phyloP scores from a whole-genome alignment of 768 basidiomycete genomes.

The Suillus discolor region DNA sequence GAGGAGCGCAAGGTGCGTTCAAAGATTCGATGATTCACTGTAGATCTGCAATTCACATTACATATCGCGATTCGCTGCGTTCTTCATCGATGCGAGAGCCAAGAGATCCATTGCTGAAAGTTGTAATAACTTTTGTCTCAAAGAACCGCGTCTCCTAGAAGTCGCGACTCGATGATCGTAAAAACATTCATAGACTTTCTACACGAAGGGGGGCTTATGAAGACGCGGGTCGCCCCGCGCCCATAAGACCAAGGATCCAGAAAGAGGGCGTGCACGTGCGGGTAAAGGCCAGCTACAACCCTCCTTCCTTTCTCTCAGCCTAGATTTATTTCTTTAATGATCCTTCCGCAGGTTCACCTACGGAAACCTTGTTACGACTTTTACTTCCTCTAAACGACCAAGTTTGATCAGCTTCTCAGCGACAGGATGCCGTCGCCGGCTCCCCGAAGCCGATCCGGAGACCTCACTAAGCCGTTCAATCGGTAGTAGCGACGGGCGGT shows the following conservation, averaged over 20 bases:
- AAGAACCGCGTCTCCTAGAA: constrained; percentile 22
- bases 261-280: neutral
- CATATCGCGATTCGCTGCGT: constrained; percentile 80
- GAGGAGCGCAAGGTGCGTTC: constrained; percentile 79
- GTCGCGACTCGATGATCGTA: constrained; percentile 5
- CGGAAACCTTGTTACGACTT: constrained; percentile 82
- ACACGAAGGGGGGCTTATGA: neutral
- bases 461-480: constrained; percentile 91
- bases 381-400: constrained; percentile 86
- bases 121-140: constrained; percentile 31
- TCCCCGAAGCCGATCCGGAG: constrained; percentile 74
- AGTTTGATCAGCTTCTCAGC: constrained; percentile 72
- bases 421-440: constrained; percentile 51
- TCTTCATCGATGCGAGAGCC: constrained; percentile 82
- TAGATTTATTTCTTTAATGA: constrained; percentile 64
- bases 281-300: no score
- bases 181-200: constrained; percentile 5
- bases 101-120: constrained; percentile 71
- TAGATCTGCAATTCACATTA: constrained; percentile 83
- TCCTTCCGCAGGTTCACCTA: constrained; percentile 84
- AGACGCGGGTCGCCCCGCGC: neutral
- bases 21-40: constrained; percentile 85
- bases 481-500: constrained; percentile 85
- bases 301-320: no score
- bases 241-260: neutral